Evolutionary conservation across 164 flowering plant species (phyloP).

Genomic region (Umbilicus rupestris): DNA sequence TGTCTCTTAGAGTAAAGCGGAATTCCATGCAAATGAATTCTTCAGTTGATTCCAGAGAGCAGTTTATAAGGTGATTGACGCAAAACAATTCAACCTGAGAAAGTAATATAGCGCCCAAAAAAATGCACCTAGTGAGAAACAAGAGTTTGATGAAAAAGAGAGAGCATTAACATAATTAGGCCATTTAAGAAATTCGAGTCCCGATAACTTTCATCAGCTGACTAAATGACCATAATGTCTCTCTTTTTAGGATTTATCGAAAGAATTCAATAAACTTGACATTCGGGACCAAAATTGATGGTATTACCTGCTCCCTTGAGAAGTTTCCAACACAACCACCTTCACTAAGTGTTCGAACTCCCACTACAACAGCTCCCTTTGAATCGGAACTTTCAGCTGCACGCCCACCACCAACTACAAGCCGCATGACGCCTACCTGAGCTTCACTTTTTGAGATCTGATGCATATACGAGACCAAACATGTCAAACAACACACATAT

Average conservation of each 20-base stretch:
- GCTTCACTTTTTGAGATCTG: conserved; percentile 71
- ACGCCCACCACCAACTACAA: conserved; percentile 97
- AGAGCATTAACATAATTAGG: too few species aligned
- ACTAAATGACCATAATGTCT: background rate
- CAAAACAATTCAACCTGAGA: conserved; percentile 95
- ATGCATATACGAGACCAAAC: conserved; percentile 6
- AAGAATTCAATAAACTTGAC: background rate
- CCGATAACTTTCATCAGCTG: background rate
- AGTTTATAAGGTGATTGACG: conserved; percentile 91
- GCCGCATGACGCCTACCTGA: conserved; percentile 84
- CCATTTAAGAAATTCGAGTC: background rate
- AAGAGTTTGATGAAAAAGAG: background rate
- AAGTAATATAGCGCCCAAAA: conserved; percentile 12
- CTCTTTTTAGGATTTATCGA: background rate
- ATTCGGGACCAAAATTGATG: conserved; percentile 1
- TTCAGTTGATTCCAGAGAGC: conserved; percentile 96
- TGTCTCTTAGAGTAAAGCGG: conserved; percentile 87
- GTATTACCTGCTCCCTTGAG: conserved; percentile 86
- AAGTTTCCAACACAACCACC: conserved; percentile 98
- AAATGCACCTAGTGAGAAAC: background rate
- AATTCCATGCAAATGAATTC: conserved; percentile 96
- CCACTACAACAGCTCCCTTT: conserved; percentile 86
- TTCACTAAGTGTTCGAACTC: conserved; percentile 97
- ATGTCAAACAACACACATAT: background rate
- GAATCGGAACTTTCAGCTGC: conserved; percentile 68